phyloP scores from a whole-genome alignment of 345 rosid species.

The Dovyalis caffra region DNA sequence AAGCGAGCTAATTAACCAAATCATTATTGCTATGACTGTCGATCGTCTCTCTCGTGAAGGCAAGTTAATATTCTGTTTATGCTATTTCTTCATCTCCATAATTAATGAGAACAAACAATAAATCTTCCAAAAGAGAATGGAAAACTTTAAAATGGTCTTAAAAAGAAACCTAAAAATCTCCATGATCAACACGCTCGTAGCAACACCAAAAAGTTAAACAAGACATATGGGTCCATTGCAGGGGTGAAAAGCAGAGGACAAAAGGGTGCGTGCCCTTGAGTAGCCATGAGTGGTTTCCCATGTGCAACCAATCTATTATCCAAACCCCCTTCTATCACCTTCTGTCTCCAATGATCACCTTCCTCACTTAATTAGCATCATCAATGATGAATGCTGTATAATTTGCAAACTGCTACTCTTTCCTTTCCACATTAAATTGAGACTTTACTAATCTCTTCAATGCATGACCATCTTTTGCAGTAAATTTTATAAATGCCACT shows the following conservation, averaged over 20 bases:
- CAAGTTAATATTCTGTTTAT: too few species aligned
- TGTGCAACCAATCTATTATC: constrained; percentile 45
- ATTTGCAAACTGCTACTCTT: too few species aligned
- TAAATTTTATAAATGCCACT: background rate
- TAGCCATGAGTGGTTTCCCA: constrained; percentile 59
- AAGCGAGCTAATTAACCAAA: too few species aligned
- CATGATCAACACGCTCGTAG: background rate
- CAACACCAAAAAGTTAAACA: constrained; percentile 10
- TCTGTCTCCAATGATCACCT: background rate
- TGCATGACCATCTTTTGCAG: background rate
- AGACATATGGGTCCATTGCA: constrained; percentile 36
- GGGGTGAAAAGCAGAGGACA: constrained; percentile 40
- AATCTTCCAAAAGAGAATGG: background rate
- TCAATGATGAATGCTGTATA: too few species aligned
- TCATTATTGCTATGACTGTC: too few species aligned
- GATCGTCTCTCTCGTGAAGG: too few species aligned
- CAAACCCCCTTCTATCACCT: background rate
- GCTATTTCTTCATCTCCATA: too few species aligned
- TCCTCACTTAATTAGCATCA: background rate
- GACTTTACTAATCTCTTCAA: background rate
- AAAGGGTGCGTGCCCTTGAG: constrained; percentile 49
- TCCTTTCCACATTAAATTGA: too few species aligned
- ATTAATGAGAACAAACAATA: too few species aligned
- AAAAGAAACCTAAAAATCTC: background rate
- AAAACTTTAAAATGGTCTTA: background rate